A percentile compares a stretch with the other conserved stretches of the same genome.
Conservation (phyloP, 1,139 yeast genomes). For the Candida sojae region DNA sequence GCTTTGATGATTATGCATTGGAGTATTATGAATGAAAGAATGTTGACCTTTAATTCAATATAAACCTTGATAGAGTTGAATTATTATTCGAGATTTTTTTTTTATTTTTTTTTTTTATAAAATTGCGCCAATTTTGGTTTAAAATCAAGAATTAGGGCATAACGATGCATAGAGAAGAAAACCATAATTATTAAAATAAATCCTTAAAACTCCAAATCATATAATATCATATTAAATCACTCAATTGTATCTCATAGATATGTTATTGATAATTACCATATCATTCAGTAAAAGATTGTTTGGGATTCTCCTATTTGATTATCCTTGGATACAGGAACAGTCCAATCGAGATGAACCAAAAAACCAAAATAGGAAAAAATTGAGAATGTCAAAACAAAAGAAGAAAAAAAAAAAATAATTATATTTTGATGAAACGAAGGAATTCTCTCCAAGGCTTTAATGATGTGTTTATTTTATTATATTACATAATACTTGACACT, state of each 20-base stretch:
- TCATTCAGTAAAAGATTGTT: too few relatives aligned
- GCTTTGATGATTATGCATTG: too few relatives aligned
- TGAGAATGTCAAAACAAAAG: neutral
- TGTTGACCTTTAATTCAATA: neutral
- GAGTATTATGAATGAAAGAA: too few relatives aligned
- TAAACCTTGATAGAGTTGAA: neutral
- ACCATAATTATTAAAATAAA: neutral
- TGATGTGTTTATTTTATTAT: too few relatives aligned
- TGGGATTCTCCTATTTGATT: too few relatives aligned
- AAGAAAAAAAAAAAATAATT: neutral
- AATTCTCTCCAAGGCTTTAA: too few relatives aligned
- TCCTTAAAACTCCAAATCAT: neutral
- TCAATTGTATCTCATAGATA: too few relatives aligned
- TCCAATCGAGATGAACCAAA: neutral
- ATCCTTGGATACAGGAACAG: neutral
- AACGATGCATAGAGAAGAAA: neutral
- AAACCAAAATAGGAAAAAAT: constrained; percentile 1
- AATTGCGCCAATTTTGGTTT: neutral
- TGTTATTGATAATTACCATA: too few relatives aligned
- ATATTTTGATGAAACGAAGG: neutral
- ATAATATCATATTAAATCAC: too few relatives aligned
- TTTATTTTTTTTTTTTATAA: neutral
- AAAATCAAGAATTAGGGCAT: neutral
- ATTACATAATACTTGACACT: too few relatives aligned
- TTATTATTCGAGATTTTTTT: neutral